Evolutionary conservation across 1,284 basidiomycete species (phyloP).

Genomic region (Apiotrichum akiyoshidainum): DNA sequence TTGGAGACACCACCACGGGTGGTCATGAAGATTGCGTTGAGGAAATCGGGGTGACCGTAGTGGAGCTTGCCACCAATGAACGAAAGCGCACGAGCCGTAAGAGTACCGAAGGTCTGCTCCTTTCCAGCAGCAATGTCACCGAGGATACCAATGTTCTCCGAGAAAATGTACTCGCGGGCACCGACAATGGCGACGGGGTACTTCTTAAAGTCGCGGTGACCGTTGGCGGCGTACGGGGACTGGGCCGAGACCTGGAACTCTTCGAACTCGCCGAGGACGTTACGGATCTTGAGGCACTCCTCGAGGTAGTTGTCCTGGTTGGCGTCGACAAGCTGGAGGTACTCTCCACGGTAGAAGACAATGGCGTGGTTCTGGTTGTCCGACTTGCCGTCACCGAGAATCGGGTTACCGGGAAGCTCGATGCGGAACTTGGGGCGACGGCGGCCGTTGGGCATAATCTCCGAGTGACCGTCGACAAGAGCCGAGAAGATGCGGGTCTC

Average conservation of each 20-base stretch:
- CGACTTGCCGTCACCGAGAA: conserved; percentile 97
- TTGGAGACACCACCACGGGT: conserved; percentile 98
- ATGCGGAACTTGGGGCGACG: conserved; percentile 96
- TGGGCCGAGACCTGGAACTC: conserved; percentile 77
- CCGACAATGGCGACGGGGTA: conserved; percentile 95
- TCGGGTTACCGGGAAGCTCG: conserved; percentile 97
- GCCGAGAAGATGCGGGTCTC: conserved; percentile 94
- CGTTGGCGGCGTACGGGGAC: conserved; percentile 87
- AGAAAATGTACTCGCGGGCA: conserved; percentile 99
- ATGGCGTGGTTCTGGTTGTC: conserved; percentile 99
- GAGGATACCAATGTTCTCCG: conserved; percentile 98
- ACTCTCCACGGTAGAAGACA: conserved; percentile 98
- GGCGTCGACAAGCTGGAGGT: conserved; percentile 97
- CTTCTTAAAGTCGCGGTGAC: conserved; percentile 78
- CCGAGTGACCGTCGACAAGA: conserved; percentile 95
- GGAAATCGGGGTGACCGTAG: conserved; percentile 97
- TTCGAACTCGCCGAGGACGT: conserved; percentile 97
- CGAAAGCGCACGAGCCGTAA: conserved; percentile 88
- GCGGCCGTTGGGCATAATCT: conserved; percentile 83
- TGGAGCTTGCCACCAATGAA: conserved; percentile 98
- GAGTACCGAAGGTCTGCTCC: conserved; percentile 98
- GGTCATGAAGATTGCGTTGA: conserved; percentile 96
- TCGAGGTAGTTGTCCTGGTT: conserved; percentile 99
- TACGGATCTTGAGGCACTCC: conserved; percentile 98
- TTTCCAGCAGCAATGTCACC: conserved; percentile 98